Evolutionary conservation across 78 protist species (phyloP).

Genomic region (Ministeria vibrans): DNA sequence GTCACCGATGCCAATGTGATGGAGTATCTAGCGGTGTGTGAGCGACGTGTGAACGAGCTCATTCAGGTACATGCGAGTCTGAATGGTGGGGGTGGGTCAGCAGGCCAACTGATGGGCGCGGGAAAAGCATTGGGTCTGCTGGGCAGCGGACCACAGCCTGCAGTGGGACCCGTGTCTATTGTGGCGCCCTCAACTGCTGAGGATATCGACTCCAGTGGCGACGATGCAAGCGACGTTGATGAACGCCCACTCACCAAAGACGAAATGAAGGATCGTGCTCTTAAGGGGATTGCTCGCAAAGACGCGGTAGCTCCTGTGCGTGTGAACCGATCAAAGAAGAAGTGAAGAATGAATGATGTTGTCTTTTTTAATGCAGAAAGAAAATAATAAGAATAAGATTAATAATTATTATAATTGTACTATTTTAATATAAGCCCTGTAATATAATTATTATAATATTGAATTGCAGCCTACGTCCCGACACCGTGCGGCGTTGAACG

Average conservation of each 20-base stretch:
- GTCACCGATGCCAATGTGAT: slow-evolving; percentile 39
- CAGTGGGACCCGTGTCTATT: background rate
- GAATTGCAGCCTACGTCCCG: too few relatives aligned
- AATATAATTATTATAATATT: too few relatives aligned
- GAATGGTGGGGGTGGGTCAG: background rate
- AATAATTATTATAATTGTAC: too few relatives aligned
- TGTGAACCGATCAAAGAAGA: too few relatives aligned
- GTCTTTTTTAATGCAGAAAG: too few relatives aligned
- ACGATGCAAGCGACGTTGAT: background rate
- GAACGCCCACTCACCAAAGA: background rate
- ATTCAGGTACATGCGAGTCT: background rate
- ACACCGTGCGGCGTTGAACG: too few relatives aligned
- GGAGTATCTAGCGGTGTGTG: background rate
- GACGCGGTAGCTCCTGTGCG: too few relatives aligned
- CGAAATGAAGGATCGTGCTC: background rate
- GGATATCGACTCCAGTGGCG: background rate
- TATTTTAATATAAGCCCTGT: too few relatives aligned
- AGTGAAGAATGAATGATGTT: too few relatives aligned
- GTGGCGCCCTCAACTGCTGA: background rate
- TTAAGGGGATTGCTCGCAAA: background rate
- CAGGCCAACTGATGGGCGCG: background rate
- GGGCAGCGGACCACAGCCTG: background rate
- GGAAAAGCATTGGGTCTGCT: background rate
- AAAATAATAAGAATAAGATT: too few relatives aligned
- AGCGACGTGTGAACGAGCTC: slow-evolving; percentile 3